Percentiles rank a stretch among this genome's conserved stretches.
phyloP scores from a whole-genome alignment of 495 filamentous ascomycete species.

The Annulohypoxylon nitens region DNA sequence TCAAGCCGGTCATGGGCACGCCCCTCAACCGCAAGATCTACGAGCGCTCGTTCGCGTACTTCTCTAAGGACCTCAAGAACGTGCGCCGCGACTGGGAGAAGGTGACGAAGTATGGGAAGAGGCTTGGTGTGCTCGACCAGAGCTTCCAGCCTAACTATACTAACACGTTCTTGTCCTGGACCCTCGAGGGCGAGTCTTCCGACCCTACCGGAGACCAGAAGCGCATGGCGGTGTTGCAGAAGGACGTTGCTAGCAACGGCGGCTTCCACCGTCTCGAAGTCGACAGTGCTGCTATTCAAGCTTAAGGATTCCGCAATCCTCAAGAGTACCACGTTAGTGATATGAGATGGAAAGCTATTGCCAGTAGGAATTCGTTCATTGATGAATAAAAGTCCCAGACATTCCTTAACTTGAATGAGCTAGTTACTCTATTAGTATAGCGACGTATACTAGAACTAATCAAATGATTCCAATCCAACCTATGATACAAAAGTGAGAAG shows the following conservation, averaged over 20 bases:
- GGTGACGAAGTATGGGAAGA: constrained; percentile 77
- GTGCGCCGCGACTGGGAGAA: constrained; percentile 76
- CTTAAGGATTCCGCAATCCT: constrained; percentile 11
- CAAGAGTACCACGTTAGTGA: neutral
- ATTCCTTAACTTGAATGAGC: constrained; percentile 18
- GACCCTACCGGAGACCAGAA: constrained; percentile 76
- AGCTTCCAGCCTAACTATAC: constrained; percentile 75
- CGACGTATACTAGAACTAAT: neutral
- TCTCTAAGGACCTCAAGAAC: constrained; percentile 78
- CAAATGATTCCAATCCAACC: too few relatives aligned
- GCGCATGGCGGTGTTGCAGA: constrained; percentile 72
- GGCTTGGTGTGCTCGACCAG: constrained; percentile 69
- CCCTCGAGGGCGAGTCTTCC: constrained; percentile 68
- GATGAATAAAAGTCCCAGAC: constrained; percentile 3
- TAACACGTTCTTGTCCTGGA: constrained; percentile 73
- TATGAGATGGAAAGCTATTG: neutral
- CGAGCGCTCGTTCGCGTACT: constrained; percentile 77
- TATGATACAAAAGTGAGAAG: too few relatives aligned
- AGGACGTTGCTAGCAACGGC: constrained; percentile 66
- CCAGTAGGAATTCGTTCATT: constrained; percentile 20
- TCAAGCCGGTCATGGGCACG: constrained; percentile 76
- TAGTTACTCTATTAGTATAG: constrained; percentile 19
- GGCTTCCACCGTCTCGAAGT: constrained; percentile 58
- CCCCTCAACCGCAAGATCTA: constrained; percentile 78
- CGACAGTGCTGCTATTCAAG: constrained; percentile 25